Evolutionary conservation across 2,329 filamentous ascomycete genomes (phyloP).

Genomic region (Pseudocercospora eumusae): DNA sequence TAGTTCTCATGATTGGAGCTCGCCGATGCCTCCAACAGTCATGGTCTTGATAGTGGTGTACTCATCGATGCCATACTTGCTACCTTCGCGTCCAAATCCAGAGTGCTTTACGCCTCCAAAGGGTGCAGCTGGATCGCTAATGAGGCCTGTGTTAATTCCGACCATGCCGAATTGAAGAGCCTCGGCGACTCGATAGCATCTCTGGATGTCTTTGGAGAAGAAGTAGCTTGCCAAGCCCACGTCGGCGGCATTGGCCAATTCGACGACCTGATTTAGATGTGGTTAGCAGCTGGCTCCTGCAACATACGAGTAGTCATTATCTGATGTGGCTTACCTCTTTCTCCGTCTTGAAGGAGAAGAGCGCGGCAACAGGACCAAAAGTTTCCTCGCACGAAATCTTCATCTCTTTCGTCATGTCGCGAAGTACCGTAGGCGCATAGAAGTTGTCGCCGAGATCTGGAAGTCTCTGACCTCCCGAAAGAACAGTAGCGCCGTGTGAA

Average conservation of each 20-base stretch:
- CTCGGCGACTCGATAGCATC: conserved; percentile 44
- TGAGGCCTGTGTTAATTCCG: conserved; percentile 36
- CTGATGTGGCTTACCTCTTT: conserved; percentile 23
- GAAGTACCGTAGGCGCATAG: conserved; percentile 32
- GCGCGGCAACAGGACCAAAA: conserved; percentile 31
- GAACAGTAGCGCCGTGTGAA: conserved; percentile 51
- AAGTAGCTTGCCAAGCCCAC: conserved; percentile 38
- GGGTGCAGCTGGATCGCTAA: conserved; percentile 34
- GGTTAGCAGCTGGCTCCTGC: not conserved
- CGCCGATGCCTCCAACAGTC: conserved; percentile 40
- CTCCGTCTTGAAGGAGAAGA: conserved; percentile 34
- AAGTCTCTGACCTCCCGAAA: conserved; percentile 19
- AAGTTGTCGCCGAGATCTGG: conserved; percentile 44
- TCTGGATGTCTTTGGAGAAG: conserved; percentile 42
- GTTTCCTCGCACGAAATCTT: conserved; percentile 32
- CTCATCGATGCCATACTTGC: conserved; percentile 74
- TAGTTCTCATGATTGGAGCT: conserved; percentile 12
- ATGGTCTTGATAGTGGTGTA: conserved; percentile 74
- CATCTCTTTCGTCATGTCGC: conserved; percentile 29
- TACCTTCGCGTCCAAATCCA: conserved; percentile 78
- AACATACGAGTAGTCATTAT: not conserved
- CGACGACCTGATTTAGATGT: not conserved
- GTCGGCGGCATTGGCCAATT: conserved; percentile 20
- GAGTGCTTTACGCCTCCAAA: conserved; percentile 84
- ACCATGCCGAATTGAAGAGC: conserved; percentile 46